These are phyloP conservation scores for Flaveria bidentis DNA, from an alignment of 129 eudicot species.

Conservation along the genomic window DNA sequence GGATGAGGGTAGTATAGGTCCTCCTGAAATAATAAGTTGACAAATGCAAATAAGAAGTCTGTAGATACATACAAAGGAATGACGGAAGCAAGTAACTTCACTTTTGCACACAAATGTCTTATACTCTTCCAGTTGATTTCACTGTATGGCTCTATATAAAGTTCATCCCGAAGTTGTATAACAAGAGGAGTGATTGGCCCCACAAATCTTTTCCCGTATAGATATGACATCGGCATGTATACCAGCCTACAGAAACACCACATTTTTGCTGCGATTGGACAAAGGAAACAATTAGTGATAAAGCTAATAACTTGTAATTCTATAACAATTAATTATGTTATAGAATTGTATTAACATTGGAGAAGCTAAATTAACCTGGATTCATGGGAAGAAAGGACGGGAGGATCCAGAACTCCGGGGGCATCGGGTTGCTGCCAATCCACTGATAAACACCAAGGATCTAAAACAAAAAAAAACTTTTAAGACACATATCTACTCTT, in stretches of 20 bases:
- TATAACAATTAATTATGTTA: no score
- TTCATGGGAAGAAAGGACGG: conserved; percentile 64
- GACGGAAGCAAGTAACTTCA: conserved; percentile 11
- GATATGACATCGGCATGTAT: conserved; percentile 64
- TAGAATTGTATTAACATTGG: not conserved
- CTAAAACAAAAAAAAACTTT: conserved; percentile 20
- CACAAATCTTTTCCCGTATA: conserved; percentile 56
- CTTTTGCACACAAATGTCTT: conserved; percentile 58
- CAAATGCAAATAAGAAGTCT: no score
- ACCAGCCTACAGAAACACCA: conserved; percentile 70
- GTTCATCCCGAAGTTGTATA: conserved; percentile 53
- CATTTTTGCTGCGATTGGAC: conserved; percentile 56
- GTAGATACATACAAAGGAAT: no score
- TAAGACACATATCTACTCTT: no score
- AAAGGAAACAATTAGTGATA: not conserved
- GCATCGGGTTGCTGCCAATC: conserved; percentile 75
- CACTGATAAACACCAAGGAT: conserved; percentile 59
- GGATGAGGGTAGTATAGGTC: conserved; percentile 77
- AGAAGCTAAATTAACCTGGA: conserved; percentile 50
- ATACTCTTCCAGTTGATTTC: conserved; percentile 51
- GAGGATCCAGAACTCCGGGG: conserved; percentile 80
- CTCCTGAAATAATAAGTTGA: conserved; percentile 13
- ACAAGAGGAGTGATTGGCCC: conserved; percentile 64
- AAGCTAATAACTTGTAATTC: not conserved
- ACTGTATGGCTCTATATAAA: conserved; percentile 46